Evolutionary conservation across 2,329 filamentous ascomycete species (phyloP).

Genomic region (Zalaria obscura): DNA sequence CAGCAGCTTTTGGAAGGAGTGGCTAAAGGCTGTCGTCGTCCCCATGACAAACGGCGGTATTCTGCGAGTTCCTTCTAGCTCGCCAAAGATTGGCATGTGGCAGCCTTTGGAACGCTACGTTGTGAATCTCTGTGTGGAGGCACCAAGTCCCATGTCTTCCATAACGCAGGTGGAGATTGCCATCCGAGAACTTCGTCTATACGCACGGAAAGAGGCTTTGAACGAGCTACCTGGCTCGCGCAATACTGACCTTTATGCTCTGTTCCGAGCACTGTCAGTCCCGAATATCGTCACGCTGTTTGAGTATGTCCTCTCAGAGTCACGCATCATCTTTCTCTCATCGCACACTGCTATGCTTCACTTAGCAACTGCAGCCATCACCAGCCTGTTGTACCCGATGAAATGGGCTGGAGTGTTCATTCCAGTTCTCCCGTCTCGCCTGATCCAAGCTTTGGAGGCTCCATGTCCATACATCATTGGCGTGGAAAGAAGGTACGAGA

Average conservation of each 20-base stretch:
- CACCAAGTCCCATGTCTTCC: conserved; percentile 79
- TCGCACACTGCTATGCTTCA: conserved; percentile 96
- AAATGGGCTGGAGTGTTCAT: conserved; percentile 94
- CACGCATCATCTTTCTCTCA: conserved; percentile 88
- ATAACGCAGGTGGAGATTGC: conserved; percentile 92
- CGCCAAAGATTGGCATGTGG: conserved; percentile 84
- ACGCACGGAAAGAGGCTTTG: conserved; percentile 78
- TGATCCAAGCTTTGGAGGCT: conserved; percentile 83
- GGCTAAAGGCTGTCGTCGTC: conserved; percentile 84
- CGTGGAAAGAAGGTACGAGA: conserved; percentile 82
- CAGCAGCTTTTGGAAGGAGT: conserved; percentile 96
- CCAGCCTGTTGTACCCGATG: conserved; percentile 74
- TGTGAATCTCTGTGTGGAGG: conserved; percentile 90
- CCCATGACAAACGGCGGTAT: conserved; percentile 87
- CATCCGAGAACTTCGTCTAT: conserved; percentile 77
- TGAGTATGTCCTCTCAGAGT: conserved; percentile 85
- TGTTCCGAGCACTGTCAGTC: conserved; percentile 80
- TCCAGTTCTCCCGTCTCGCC: conserved; percentile 71
- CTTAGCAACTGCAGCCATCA: conserved; percentile 75
- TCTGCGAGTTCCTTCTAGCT: conserved; percentile 71
- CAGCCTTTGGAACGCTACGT: conserved; percentile 94
- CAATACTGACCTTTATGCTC: conserved; percentile 80
- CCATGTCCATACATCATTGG: conserved; percentile 96
- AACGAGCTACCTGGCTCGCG: conserved; percentile 90
- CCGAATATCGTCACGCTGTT: conserved; percentile 87